phyloP scores from a whole-genome alignment of 176 grass and related monocot genomes.

The Oryza australiensis region DNA sequence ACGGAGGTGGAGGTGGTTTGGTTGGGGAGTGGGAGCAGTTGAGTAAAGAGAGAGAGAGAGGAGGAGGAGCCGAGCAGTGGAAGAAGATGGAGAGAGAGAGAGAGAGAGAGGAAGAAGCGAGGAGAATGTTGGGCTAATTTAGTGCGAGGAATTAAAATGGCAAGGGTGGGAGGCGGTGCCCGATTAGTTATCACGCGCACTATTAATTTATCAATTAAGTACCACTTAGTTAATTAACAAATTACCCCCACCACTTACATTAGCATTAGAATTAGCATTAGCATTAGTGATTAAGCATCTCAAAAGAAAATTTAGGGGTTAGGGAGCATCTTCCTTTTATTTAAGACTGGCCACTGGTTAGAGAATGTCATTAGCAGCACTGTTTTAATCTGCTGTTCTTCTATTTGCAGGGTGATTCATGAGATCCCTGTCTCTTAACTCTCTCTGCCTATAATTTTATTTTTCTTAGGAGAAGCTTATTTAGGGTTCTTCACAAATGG shows the following conservation, averaged over 20 bases:
- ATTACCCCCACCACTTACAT: neutral
- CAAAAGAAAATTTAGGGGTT: slow-evolving; percentile 18
- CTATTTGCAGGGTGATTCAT: neutral
- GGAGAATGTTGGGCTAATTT: slow-evolving; percentile 39
- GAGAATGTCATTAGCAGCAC: neutral
- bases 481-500: neutral
- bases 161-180: slow-evolving; percentile 8
- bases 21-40: slow-evolving; percentile 43
- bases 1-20: slow-evolving; percentile 5
- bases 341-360: neutral
- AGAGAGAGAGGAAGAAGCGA: slow-evolving; percentile 11
- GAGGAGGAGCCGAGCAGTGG: slow-evolving; percentile 10
- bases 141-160: slow-evolving; percentile 47
- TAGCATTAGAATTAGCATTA: neutral
- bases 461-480: neutral
- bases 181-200: slow-evolving; percentile 38
- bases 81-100: neutral
- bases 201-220: neutral
- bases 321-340: slow-evolving; percentile 11
- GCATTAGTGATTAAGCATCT: neutral
- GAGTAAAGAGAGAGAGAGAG: slow-evolving; percentile 39
- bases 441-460: neutral
- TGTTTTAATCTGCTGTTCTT: neutral
- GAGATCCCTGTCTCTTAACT: slow-evolving; percentile 6
- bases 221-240: neutral